Evolutionary conservation across 108 stramenopile genomes (phyloP), one percentile per base, ranked within the genome.

Genomic region (Cyclotella baltica): DNA sequence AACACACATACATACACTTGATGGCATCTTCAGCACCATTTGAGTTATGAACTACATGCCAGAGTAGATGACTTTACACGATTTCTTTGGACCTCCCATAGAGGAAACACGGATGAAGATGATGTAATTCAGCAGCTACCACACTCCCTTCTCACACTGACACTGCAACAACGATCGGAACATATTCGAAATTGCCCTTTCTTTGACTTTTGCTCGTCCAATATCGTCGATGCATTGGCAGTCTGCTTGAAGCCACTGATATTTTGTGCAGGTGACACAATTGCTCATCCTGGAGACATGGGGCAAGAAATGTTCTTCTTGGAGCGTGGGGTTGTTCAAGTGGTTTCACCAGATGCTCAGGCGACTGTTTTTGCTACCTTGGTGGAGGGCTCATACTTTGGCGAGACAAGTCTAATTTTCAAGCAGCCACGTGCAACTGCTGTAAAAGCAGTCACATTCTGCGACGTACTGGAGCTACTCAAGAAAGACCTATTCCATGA

Each of bases 241-340:
- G 31, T 86, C n/a, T 59, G 77, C 25, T 48, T 90, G 47, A 63
- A 46, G 61, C 70, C 72, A 16, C 53, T 50, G 5, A 47, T 81
- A 29, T 90, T 76, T 48, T 66, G 68, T 15, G 70, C 69, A 10
- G 81, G 75, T 38, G 87, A 90, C 50, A 70, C 77, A 6, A 65
- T 90, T 65, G 35, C 83, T 11, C 76, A 79, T 48, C 52, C 59
- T 64, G 87, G 84, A 36, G 89, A 90, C 53, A 77, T 86, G 62
- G 87, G 87, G 13, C 74, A 75, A 43, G 78, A 80, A 34, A 89
- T 89, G 87, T 87, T 81, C 83, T 89, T 89, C 55, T 51, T 89
- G 30, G 74, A 78, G 20, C 31, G 59, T 36, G 88, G 88, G 11
- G 79, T 51, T 31, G 87, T 86, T n/a, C 40, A 73, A 47, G 85